Base-by-base conservation (phyloP, 495 filamentous ascomycete species). In the Copromyces sp. region DNA sequence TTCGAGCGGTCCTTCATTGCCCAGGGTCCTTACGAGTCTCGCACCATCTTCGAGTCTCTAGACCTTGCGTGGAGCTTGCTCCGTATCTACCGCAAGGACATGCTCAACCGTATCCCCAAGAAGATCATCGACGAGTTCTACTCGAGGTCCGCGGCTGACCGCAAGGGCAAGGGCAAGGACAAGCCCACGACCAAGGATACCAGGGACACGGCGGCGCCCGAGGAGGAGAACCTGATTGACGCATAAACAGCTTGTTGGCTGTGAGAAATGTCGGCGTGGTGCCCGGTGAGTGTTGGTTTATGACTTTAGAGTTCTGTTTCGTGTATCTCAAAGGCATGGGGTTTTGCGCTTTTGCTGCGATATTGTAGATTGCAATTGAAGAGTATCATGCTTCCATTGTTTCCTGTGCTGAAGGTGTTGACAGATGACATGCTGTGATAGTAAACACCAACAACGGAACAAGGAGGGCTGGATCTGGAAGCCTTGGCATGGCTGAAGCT, bases 1-100 rank as follows among this genome's bases (percentile, higher is more conserved):
- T 99, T 99, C 82, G 95, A 99, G 85, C 88, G 91, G 70, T 90
- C 87, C 59, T 99, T 97, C 85, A 97, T 99, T 85, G 85, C 85
- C 73, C 95, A 99, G 83, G 91, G 92, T 47, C 84, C 95, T 44
- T 99, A 99, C 82, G 95, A 99, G 83, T 88, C 88, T 47, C 90
- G 95, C 73, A 91, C 86, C 68, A 97, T 98, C 79, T 93, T 86
- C 81, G 95, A 99, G 82, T 94, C 92, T 39, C 87, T 99, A 68
- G 95, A 99, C 79, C 89, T 94, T 76, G 96, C 95, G 74, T 99
- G 95, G 95, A 93, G 93, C 78, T 81, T 99, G 78, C 88, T 99
- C 71, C 89, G 96, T 76, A 96, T 98, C 81, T 98, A 95, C 84
- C 94, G 95, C 77, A 96, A 94, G 87, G 96, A 98, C 78, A 84